phyloP scores from a whole-genome alignment of 768 basidiomycete species.

The Leccinum ochraceum region DNA sequence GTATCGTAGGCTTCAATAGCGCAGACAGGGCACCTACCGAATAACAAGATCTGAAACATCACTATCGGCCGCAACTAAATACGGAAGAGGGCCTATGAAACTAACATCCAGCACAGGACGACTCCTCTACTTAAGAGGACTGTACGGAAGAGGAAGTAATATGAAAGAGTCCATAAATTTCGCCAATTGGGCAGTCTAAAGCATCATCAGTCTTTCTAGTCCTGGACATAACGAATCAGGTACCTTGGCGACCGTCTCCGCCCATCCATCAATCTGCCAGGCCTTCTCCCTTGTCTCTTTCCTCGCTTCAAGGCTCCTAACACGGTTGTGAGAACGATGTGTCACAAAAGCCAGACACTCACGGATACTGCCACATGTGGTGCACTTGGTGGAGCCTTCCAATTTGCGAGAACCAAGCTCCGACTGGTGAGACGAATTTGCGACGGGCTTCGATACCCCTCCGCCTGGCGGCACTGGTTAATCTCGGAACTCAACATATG shows the following conservation, averaged over 20 bases:
- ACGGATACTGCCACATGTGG: slow-evolving; percentile 98
- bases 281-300: slow-evolving; percentile 87
- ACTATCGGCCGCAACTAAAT: neutral
- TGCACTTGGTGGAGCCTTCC: slow-evolving; percentile 87
- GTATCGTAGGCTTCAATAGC: neutral
- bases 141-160: slow-evolving; percentile 75
- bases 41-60: neutral
- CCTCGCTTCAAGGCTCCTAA: slow-evolving; percentile 71
- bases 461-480: slow-evolving; percentile 55
- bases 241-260: slow-evolving; percentile 90
- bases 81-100: neutral
- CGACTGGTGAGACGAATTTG: slow-evolving; percentile 81
- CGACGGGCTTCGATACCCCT: slow-evolving; percentile 92
- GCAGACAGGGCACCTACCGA: neutral
- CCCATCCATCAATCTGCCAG: slow-evolving; percentile 96
- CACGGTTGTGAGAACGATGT: slow-evolving; percentile 12
- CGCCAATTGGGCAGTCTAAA: slow-evolving; percentile 85
- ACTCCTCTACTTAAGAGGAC: slow-evolving; percentile 69
- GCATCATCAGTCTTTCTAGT: slow-evolving; percentile 3
- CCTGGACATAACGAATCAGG: slow-evolving; percentile 16
- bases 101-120: neutral
- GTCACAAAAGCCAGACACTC: slow-evolving; percentile 33
- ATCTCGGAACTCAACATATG: neutral
- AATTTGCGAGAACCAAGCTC: slow-evolving; percentile 91
- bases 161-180: slow-evolving; percentile 87